These are phyloP conservation scores for Globisporangium radiosum DNA, from an alignment of 352 stramenopile genomes.

Conservation along the genomic window DNA sequence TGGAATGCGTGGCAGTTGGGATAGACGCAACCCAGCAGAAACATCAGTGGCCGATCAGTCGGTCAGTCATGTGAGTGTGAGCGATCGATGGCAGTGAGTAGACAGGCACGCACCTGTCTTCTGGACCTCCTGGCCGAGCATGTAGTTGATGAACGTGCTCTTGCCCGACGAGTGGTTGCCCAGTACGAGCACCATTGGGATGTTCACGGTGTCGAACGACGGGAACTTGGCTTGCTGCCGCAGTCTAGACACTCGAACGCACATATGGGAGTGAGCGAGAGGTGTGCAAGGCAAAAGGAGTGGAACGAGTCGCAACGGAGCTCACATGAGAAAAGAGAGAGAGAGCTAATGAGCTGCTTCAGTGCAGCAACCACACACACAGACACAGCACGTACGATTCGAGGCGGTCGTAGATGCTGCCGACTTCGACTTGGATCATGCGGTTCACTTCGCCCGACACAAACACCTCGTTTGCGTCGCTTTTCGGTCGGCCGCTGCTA, in stretches of 20 bases:
- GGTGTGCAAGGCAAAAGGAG: too few species aligned
- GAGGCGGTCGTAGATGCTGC: conserved; percentile 56
- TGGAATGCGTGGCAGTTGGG: neutral
- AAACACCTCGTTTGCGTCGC: conserved; percentile 20
- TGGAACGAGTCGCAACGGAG: neutral
- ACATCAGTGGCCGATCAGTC: neutral
- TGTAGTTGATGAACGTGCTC: conserved; percentile 87
- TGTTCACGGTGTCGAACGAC: conserved; percentile 70
- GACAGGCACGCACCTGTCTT: conserved; percentile 41
- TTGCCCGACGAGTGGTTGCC: conserved; percentile 85
- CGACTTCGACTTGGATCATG: conserved; percentile 81
- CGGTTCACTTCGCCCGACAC: conserved; percentile 74
- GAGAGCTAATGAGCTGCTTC: neutral
- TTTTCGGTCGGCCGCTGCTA: neutral
- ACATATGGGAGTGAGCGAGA: neutral
- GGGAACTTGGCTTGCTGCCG: conserved; percentile 67
- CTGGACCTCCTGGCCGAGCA: conserved; percentile 75
- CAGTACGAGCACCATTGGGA: conserved; percentile 80
- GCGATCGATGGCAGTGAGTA: too few species aligned
- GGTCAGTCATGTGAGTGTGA: too few species aligned
- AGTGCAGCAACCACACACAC: neutral
- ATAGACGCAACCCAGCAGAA: neutral
- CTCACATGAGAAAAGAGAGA: neutral
- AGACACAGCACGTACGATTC: conserved; percentile 23
- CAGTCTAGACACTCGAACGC: conserved; percentile 18